Percentiles rank a stretch among this genome's conserved stretches.
These are phyloP conservation scores for Penicillium waksmanii DNA, from an alignment of 495 filamentous ascomycete genomes.

Conservation along the genomic window DNA sequence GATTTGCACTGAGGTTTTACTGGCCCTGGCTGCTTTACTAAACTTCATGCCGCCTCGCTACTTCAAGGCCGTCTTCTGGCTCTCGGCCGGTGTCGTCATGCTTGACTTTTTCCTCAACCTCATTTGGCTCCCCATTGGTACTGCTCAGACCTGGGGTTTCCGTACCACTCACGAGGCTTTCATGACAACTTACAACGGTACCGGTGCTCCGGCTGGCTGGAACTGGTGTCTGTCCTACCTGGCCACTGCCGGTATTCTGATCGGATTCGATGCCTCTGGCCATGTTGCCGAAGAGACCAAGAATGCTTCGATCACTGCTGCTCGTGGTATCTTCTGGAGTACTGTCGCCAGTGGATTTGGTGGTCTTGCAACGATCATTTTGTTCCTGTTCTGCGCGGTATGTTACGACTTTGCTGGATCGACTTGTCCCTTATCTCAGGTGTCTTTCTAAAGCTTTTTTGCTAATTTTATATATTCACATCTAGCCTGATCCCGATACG, in stretches of 20 bases:
- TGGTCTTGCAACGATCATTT: slow-evolving; percentile 54
- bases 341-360: slow-evolving; percentile 55
- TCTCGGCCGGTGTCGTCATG: slow-evolving; percentile 52
- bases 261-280: slow-evolving; percentile 60
- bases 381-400: slow-evolving; percentile 60
- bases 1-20: slow-evolving; percentile 54
- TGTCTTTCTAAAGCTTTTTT: not conserved
- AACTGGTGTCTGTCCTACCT: slow-evolving; percentile 64
- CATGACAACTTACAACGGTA: slow-evolving; percentile 61
- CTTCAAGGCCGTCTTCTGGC: slow-evolving; percentile 52
- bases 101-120: slow-evolving; percentile 60
- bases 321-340: slow-evolving; percentile 60
- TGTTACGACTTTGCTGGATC: slow-evolving; percentile 11
- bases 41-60: slow-evolving; percentile 50
- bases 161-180: slow-evolving; percentile 57
- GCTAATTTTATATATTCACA: not conserved
- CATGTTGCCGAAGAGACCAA: slow-evolving; percentile 62
- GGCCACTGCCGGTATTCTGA: slow-evolving; percentile 60
- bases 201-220: slow-evolving; percentile 57
- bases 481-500: slow-evolving; percentile 40
- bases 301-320: slow-evolving; percentile 56
- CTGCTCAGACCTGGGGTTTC: slow-evolving; percentile 57
- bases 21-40: slow-evolving; percentile 49
- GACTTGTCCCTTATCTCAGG: too few relatives aligned
- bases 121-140: slow-evolving; percentile 61